Percentiles rank a stretch among this genome's conserved stretches.
phyloP scores from a whole-genome alignment of 768 basidiomycete species.

The Mycena maculata region DNA sequence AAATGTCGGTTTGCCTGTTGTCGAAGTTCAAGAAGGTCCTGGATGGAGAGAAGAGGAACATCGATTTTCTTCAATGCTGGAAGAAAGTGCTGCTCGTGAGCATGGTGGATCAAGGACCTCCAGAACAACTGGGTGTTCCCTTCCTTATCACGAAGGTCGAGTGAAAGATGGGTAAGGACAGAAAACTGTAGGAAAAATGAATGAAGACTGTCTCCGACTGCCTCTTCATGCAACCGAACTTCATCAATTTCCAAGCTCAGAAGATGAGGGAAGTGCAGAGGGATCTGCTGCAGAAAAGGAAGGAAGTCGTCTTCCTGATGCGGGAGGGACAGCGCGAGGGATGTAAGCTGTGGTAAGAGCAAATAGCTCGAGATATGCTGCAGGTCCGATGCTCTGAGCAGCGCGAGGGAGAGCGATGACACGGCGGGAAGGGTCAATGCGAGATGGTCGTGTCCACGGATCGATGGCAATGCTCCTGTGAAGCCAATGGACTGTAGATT shows the following conservation, averaged over 20 bases:
- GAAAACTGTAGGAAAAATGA: not conserved
- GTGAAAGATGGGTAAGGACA: not conserved
- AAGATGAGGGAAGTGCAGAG: not conserved
- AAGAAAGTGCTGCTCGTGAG: not conserved
- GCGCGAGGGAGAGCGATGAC: not conserved
- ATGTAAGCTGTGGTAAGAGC: not conserved
- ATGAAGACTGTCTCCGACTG: not conserved
- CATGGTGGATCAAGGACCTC: not conserved
- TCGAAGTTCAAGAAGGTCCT: not conserved
- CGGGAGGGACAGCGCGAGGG: not conserved
- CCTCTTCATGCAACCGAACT: not conserved
- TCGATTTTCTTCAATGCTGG: not conserved
- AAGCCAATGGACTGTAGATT: not conserved
- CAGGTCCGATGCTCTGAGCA: not conserved
- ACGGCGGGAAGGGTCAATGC: not conserved
- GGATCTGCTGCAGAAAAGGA: not conserved
- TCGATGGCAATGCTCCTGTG: not conserved
- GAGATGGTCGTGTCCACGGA: not conserved
- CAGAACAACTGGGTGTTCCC: not conserved
- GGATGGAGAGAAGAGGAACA: not conserved
- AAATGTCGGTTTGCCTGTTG: not conserved
- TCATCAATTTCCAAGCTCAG: not conserved
- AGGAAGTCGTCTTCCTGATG: not conserved
- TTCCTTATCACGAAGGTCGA: not conserved
- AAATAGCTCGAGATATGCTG: not conserved